Conservation (phyloP, 306 rosid genomes). For the Fragaria iinumae region DNA sequence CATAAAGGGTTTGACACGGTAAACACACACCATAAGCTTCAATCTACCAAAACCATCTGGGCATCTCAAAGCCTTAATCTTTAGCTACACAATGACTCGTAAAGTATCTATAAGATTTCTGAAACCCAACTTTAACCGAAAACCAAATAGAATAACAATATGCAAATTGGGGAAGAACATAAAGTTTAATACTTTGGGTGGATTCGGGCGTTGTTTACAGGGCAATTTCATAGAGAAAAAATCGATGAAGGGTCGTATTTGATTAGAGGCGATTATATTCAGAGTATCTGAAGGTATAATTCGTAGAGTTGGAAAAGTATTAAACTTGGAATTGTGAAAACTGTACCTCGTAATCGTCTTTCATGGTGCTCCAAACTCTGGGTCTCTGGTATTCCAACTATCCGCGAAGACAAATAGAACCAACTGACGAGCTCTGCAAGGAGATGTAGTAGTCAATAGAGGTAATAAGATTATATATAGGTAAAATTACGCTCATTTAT, state of each 20-base stretch:
- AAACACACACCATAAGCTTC: neutral
- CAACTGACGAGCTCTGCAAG: neutral
- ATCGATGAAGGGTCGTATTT: neutral
- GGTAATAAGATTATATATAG: too few relatives aligned
- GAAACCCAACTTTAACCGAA: neutral
- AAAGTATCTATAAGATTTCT: neutral
- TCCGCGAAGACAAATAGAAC: neutral
- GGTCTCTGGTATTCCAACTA: neutral
- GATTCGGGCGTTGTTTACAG: neutral
- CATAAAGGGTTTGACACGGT: neutral
- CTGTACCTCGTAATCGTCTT: conserved; percentile 61
- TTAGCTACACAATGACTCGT: neutral
- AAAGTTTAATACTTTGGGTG: neutral
- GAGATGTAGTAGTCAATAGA: too few relatives aligned
- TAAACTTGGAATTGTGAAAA: neutral
- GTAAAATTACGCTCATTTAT: accelerated
- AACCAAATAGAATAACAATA: neutral
- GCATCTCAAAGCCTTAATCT: neutral
- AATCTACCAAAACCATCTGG: neutral
- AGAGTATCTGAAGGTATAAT: neutral
- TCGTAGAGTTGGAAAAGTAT: neutral
- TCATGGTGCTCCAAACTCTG: conserved; percentile 31
- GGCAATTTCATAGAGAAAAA: neutral
- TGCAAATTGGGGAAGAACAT: neutral
- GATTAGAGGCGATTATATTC: neutral